Conservation (phyloP, 2,329 filamentous ascomycete genomes). For the Fusarium nematophilum region DNA sequence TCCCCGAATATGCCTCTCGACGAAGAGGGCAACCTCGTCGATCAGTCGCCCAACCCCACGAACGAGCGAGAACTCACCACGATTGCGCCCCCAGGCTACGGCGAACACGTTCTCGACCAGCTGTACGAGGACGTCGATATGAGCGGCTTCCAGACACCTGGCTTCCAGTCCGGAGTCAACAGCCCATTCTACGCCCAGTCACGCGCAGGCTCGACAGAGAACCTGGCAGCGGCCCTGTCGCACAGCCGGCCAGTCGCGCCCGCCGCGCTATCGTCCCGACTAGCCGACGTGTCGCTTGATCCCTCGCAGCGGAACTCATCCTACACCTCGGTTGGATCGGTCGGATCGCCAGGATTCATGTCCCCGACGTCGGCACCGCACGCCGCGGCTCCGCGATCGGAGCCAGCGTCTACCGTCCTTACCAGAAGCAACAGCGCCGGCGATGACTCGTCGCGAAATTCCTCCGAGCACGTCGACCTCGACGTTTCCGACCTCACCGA, state of each 20-base stretch:
- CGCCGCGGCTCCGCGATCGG: conserved; percentile 53
- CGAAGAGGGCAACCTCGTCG: conserved; percentile 83
- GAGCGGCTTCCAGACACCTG: conserved; percentile 83
- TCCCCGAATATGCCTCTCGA: conserved; percentile 92
- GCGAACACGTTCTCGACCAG: conserved; percentile 88
- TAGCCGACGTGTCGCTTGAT: conserved; percentile 76
- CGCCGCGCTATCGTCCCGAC: conserved; percentile 69
- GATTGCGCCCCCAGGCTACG: conserved; percentile 91
- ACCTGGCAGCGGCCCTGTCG: conserved; percentile 68
- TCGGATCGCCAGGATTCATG: conserved; percentile 58
- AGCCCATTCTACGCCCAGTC: conserved; percentile 82
- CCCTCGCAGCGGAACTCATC: conserved; percentile 59
- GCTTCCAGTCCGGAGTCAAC: conserved; percentile 76
- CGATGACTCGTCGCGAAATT: conserved; percentile 62
- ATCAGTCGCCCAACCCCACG: conserved; percentile 63
- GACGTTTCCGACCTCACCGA: conserved; percentile 71
- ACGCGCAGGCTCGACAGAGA: conserved; percentile 82
- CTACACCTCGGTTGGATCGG: conserved; percentile 58
- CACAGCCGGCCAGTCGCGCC: conserved; percentile 53
- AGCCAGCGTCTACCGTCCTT: conserved; percentile 58
- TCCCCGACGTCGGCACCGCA: conserved; percentile 55
- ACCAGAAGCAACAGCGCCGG: conserved; percentile 67
- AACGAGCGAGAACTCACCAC: conserved; percentile 65
- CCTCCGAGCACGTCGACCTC: conserved; percentile 67
- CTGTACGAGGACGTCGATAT: conserved; percentile 89